These are phyloP conservation scores for Psilocybe tampanensis DNA, from an alignment of 768 basidiomycete species.

Conservation along the genomic window DNA sequence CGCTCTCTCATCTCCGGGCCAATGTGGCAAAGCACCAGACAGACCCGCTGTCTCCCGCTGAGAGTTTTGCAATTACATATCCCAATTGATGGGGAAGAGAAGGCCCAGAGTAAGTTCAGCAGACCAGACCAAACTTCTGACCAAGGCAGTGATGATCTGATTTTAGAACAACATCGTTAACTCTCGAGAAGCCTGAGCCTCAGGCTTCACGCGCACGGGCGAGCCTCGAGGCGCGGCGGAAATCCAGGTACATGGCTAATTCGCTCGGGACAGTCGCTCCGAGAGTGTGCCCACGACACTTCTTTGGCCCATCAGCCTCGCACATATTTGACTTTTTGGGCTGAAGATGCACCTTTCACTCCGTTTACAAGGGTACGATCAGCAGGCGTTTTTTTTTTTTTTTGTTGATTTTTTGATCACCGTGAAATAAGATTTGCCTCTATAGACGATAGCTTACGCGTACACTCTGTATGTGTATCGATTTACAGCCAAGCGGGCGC, in stretches of 20 bases:
- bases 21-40: no score
- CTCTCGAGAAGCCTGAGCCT: no score
- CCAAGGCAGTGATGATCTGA: slow-evolving; percentile 1
- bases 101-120: background rate
- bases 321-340: no score
- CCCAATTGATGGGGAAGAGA: slow-evolving; percentile 6
- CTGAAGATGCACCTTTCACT: background rate
- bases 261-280: slow-evolving; percentile 8
- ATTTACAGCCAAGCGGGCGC: background rate
- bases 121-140: slow-evolving; percentile 3
- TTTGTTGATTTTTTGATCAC: background rate
- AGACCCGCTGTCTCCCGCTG: no score
- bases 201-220: no score
- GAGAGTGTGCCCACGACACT: background rate
- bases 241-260: slow-evolving; percentile 5
- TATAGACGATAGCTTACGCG: no score
- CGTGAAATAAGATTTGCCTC: background rate
- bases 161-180: no score
- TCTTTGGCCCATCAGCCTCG: background rate
- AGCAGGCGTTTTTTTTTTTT: no score
- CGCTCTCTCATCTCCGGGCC: no score
- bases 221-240: slow-evolving; percentile 2
- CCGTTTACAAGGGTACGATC: background rate
- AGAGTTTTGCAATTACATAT: no score
- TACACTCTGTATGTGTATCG: no score